Evolutionary conservation across 2,329 filamentous ascomycete species (phyloP), one percentile per base, ranked within the genome.

Genomic region (Fonsecaea pugnacius): DNA sequence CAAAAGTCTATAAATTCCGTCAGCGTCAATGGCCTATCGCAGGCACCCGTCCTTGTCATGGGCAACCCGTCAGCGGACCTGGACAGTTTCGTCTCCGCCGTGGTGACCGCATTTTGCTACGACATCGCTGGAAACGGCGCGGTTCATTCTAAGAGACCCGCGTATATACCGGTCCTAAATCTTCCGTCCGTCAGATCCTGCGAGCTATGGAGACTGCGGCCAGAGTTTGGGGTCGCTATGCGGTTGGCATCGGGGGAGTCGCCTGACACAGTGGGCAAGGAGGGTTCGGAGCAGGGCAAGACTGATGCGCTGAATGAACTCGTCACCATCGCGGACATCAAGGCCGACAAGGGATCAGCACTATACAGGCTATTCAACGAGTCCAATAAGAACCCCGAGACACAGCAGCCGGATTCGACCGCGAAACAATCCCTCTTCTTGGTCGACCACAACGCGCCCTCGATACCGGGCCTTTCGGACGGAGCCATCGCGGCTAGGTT

Each of bases 31-130:
- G 51, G 51, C 27, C 14, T 24, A 33, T 32, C 27, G 14, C 18
- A 24, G 32, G 53, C 40, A 9, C 40, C 48, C 7, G 50, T 40
- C 8, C 77, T 79, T 62, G 78, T 81, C 21, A 70, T 79, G 40
- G 79, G 77, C 24, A 80, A 82, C 59, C 75, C 77, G 14, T 78
- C 78, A n/a, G 76, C 76, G 72, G 86, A 89, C 72, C 81, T 89
- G 61, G 86, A 89, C 76, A 88, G 86, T 32, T 84, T 88, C 72
- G 82, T 85, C 62, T 84, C 82, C 62, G 84, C 85, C 7, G 77
- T 89, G 38, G 73, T 87, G n/a, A 87, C 85, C 71, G 83, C 86
- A 38, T 89, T 87, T 73, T 79, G 87, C 54, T 62, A 76, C 78
- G 70, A 75, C 76, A 48, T 75, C 76, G 43, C 18, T 4, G 53